phyloP scores from a whole-genome alignment of 2,329 filamentous ascomycete species.

The Ustilaginoidea virens region DNA sequence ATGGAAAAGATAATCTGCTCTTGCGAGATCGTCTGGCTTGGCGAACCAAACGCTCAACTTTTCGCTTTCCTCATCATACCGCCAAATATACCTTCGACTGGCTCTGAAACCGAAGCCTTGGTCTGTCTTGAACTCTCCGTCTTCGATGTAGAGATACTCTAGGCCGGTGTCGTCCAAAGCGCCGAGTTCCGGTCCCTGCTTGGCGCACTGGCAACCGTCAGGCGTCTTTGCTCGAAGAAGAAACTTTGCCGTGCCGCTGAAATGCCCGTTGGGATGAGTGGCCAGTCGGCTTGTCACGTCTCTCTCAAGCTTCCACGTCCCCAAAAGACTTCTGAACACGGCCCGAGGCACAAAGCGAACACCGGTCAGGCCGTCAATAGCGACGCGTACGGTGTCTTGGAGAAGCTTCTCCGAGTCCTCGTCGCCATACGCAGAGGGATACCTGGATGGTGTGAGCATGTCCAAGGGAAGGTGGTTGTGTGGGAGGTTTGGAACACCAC shows the following conservation, averaged over 20 bases:
- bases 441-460: slow-evolving; percentile 39
- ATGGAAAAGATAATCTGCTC: slow-evolving; percentile 62
- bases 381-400: slow-evolving; percentile 27
- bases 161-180: slow-evolving; percentile 17
- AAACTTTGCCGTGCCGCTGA: slow-evolving; percentile 50
- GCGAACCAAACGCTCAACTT: slow-evolving; percentile 59
- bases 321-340: slow-evolving; percentile 56
- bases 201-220: slow-evolving; percentile 28
- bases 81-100: slow-evolving; percentile 54
- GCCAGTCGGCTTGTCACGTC: slow-evolving; percentile 36
- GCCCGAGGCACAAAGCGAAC: slow-evolving; percentile 45
- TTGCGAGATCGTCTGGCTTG: slow-evolving; percentile 42
- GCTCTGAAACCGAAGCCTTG: slow-evolving; percentile 42
- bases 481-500: slow-evolving; percentile 17
- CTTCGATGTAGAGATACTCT: slow-evolving; percentile 56
- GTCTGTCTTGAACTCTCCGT: slow-evolving; percentile 46
- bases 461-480: slow-evolving; percentile 30
- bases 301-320: slow-evolving; percentile 49
- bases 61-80: slow-evolving; percentile 47
- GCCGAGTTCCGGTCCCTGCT: slow-evolving; percentile 1
- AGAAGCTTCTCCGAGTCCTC: slow-evolving; percentile 27
- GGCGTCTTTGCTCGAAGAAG: slow-evolving; percentile 42
- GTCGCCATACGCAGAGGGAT: slow-evolving; percentile 25
- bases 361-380: slow-evolving; percentile 24
- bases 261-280: slow-evolving; percentile 47